Conservation (phyloP, 73 alveolate species). For the Stentor roeselii region DNA sequence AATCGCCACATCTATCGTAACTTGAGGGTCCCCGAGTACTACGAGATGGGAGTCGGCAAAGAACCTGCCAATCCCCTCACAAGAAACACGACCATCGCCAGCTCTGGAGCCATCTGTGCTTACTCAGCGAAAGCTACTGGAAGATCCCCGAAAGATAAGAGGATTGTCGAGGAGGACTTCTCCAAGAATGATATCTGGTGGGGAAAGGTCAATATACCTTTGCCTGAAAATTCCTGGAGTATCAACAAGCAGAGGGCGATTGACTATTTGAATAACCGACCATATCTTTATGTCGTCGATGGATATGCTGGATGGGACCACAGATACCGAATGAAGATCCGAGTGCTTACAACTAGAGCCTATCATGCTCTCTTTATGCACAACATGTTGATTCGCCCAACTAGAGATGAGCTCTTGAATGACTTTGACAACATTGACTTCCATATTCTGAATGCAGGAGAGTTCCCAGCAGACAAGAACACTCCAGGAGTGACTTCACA, state of each 20-base stretch:
- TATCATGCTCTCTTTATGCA: too few species aligned
- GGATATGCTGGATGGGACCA: conserved; percentile 97
- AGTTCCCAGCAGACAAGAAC: conserved; percentile 78
- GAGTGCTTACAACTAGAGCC: conserved; percentile 59
- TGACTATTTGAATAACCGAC: conserved; percentile 72
- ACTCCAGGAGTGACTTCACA: conserved; percentile 79
- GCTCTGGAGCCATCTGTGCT: conserved; percentile 60
- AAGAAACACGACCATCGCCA: conserved; percentile 9
- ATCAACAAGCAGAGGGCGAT: conserved; percentile 80
- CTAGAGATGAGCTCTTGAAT: too few species aligned
- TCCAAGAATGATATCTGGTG: conserved; percentile 77
- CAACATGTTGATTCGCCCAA: too few species aligned
- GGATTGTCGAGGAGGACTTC: conserved; percentile 73
- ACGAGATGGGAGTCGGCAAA: not conserved
- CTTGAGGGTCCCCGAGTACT: conserved; percentile 20
- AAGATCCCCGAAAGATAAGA: conserved; percentile 82
- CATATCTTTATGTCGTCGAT: too few species aligned
- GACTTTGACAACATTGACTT: conserved; percentile 49
- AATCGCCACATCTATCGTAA: conserved; percentile 13
- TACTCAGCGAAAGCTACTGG: conserved; percentile 71
- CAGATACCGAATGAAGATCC: conserved; percentile 69
- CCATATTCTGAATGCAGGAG: conserved; percentile 87
- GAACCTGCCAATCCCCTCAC: conserved; percentile 27
- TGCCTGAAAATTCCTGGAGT: conserved; percentile 58
- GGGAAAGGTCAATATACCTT: conserved; percentile 88